These are phyloP conservation scores for Discostella stelligera DNA, from an alignment of 352 stramenopile genomes.

Conservation along the genomic window DNA sequence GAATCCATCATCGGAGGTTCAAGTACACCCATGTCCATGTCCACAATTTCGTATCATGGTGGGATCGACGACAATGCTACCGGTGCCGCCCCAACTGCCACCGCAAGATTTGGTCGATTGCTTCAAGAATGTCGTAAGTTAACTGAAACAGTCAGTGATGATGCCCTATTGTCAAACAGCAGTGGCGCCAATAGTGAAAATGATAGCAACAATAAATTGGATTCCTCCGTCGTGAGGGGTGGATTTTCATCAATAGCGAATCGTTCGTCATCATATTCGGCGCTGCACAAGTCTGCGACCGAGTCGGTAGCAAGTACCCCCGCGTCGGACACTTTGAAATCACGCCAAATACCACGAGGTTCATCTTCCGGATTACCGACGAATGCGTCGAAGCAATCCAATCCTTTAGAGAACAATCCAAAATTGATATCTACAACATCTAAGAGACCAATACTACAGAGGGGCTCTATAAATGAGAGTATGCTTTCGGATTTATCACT, in stretches of 20 bases:
- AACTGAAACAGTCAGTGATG: constrained; percentile 38
- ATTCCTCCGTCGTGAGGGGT: neutral
- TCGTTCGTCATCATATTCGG: too few relatives aligned
- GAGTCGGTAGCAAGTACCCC: neutral
- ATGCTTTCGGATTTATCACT: constrained; percentile 45
- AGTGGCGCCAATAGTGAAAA: neutral
- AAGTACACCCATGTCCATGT: constrained; percentile 35
- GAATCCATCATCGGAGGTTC: neutral
- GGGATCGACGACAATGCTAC: constrained; percentile 4
- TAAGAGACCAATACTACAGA: neutral
- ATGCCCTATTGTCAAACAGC: neutral
- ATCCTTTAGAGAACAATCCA: neutral
- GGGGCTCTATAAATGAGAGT: constrained; percentile 9
- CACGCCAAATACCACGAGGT: neutral
- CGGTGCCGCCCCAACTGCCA: constrained; percentile 5
- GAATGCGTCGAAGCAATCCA: constrained; percentile 5
- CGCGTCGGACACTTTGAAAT: neutral
- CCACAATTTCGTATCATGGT: constrained; percentile 30
- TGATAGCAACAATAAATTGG: neutral
- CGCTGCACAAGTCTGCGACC: constrained; percentile 6
- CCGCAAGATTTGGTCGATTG: constrained; percentile 44
- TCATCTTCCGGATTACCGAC: constrained; percentile 20
- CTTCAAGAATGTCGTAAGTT: constrained; percentile 47
- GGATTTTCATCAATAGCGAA: neutral
- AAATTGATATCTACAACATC: neutral